Evolutionary conservation across 352 stramenopile genomes (phyloP).

Genomic region (Hyphochytrium catenoides): DNA sequence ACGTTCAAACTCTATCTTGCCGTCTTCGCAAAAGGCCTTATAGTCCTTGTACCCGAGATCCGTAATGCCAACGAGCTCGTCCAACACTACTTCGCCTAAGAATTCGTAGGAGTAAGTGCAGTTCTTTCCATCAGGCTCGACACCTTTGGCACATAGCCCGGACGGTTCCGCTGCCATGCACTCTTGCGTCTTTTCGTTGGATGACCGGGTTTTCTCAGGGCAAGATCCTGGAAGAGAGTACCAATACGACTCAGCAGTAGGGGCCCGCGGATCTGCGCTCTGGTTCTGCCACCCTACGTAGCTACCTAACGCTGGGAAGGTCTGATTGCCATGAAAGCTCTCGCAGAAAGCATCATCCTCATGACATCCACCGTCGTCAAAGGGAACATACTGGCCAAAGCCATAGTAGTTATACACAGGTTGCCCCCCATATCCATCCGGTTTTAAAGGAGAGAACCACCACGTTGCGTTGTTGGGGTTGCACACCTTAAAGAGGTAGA

Average conservation of each 20-base stretch:
- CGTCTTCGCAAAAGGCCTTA: slow-evolving; percentile 29
- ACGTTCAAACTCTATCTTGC: slow-evolving; percentile 36
- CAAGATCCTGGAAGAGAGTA: slow-evolving; percentile 37
- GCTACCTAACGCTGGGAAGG: slow-evolving; percentile 23
- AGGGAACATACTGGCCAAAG: too few species aligned
- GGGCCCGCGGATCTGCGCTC: slow-evolving; percentile 19
- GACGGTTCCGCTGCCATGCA: slow-evolving; percentile 16
- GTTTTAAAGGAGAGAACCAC: too few species aligned
- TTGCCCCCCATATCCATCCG: too few species aligned
- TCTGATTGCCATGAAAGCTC: too few species aligned
- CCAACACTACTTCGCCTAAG: slow-evolving; percentile 31
- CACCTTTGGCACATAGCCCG: slow-evolving; percentile 21
- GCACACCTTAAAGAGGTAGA: too few species aligned
- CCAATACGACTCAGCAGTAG: slow-evolving; percentile 40
- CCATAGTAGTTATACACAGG: too few species aligned
- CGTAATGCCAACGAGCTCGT: slow-evolving; percentile 48
- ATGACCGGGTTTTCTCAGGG: too few species aligned
- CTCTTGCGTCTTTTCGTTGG: slow-evolving; percentile 11
- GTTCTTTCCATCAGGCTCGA: slow-evolving; percentile 20
- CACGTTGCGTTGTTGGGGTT: too few species aligned
- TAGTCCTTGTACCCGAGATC: slow-evolving; percentile 29
- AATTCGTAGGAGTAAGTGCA: slow-evolving; percentile 48
- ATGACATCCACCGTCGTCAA: too few species aligned
- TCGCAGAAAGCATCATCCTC: too few species aligned
- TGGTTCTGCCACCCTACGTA: slow-evolving; percentile 22